Percentiles rank a stretch among this genome's conserved stretches.
Evolutionary conservation across 768 basidiomycete species (phyloP).

Genomic region (Xerocomus spinulosus): DNA sequence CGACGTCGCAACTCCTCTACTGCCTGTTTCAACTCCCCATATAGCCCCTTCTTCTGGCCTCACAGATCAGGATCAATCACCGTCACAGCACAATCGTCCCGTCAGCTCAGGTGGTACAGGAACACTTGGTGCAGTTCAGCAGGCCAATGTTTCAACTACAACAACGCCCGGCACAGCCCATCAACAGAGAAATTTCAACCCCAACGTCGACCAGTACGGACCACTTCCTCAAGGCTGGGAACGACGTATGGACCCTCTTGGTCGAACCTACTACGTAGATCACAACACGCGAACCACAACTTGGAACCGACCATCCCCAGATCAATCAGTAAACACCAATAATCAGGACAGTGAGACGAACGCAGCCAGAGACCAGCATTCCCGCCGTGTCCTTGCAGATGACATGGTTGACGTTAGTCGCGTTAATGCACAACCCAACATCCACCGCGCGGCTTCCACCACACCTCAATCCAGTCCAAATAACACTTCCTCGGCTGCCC

Average conservation of each 20-base stretch:
- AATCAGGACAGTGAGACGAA: conserved; percentile 75
- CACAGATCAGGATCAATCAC: conserved; percentile 28
- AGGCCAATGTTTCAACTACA: conserved; percentile 14
- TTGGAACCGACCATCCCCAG: conserved; percentile 89
- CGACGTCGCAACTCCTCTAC: conserved; percentile 41
- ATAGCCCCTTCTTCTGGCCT: conserved; percentile 20
- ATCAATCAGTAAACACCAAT: conserved; percentile 64
- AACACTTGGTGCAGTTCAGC: conserved; percentile 17
- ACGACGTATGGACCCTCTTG: conserved; percentile 93
- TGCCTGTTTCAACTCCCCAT: conserved; percentile 39
- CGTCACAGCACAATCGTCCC: conserved; percentile 31
- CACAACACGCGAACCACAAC: conserved; percentile 97
- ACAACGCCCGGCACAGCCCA: conserved; percentile 40
- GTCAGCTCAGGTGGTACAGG: conserved; percentile 31
- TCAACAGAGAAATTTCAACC: conserved; percentile 83
- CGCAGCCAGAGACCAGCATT: conserved; percentile 83
- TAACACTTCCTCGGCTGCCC: conserved; percentile 40
- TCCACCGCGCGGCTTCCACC: conserved; percentile 38
- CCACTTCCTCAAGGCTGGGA: conserved; percentile 93
- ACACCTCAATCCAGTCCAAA: conserved; percentile 25
- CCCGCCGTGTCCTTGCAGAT: conserved; percentile 76
- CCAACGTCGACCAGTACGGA: conserved; percentile 91
- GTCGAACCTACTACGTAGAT: conserved; percentile 96
- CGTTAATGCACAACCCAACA: conserved; percentile 35
- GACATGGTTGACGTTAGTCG: conserved; percentile 77